phyloP scores from a whole-genome alignment of 2,329 filamentous ascomycete genomes.

The Sclerotinia nivalis region DNA sequence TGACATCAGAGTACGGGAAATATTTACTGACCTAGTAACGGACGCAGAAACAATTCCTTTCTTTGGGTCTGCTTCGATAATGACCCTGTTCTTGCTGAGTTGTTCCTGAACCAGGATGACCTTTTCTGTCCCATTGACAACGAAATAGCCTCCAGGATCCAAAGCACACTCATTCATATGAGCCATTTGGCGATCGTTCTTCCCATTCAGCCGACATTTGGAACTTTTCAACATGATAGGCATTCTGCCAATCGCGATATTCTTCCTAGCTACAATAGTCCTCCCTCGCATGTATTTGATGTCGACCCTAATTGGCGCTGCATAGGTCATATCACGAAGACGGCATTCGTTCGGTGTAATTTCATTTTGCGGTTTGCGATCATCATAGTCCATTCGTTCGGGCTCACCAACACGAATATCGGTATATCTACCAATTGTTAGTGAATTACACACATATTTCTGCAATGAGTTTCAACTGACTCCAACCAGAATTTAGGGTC shows the following conservation, averaged over 20 bases:
- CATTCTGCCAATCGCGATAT: conserved; percentile 83
- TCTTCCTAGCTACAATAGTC: conserved; percentile 70
- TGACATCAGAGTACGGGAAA: background rate
- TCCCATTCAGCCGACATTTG: conserved; percentile 82
- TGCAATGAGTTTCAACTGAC: conserved; percentile 39
- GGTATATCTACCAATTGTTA: conserved; percentile 56
- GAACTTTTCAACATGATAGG: conserved; percentile 97
- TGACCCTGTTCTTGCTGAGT: conserved; percentile 97
- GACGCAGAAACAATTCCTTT: conserved; percentile 94
- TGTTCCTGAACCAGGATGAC: conserved; percentile 98
- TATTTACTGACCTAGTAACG: conserved; percentile 64
- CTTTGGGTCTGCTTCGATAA: conserved; percentile 89
- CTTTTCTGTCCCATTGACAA: conserved; percentile 96
- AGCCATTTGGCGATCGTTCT: conserved; percentile 86
- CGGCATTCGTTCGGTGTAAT: conserved; percentile 97
- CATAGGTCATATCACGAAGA: conserved; percentile 95
- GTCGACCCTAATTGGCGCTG: conserved; percentile 89
- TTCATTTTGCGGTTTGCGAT: conserved; percentile 67
- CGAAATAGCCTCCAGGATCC: conserved; percentile 96
- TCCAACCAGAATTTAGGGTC: conserved; percentile 92
- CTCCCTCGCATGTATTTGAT: conserved; percentile 86
- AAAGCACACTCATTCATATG: conserved; percentile 92
- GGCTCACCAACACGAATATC: conserved; percentile 87
- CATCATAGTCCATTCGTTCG: conserved; percentile 73
- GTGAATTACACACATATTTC: background rate